phyloP scores from a whole-genome alignment of 2,329 filamentous ascomycete genomes.

The Ceratocystis alfenasii region DNA sequence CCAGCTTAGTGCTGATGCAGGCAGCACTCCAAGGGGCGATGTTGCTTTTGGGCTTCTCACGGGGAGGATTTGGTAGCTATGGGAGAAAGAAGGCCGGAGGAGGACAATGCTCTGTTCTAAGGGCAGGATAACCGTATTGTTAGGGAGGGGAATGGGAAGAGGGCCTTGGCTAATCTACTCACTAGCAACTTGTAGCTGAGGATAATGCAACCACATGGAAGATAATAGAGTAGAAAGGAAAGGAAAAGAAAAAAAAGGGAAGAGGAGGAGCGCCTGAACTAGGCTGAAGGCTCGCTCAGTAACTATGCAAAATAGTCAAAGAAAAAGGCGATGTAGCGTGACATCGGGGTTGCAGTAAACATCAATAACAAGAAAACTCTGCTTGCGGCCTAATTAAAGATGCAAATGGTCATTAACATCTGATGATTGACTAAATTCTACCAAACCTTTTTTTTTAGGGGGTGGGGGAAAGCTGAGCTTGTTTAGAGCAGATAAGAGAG shows the following conservation, averaged over 20 bases:
- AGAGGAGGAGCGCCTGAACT: background rate
- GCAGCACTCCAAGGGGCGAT: background rate
- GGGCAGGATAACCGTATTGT: too few species aligned
- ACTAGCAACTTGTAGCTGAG: too few species aligned
- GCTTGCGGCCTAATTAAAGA: constrained; percentile 1
- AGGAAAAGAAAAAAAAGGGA: background rate
- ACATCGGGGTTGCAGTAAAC: background rate
- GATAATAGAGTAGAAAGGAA: background rate
- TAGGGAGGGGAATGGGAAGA: too few species aligned
- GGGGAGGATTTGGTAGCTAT: background rate
- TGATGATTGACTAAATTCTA: background rate
- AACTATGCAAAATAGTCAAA: too few species aligned
- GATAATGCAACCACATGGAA: background rate
- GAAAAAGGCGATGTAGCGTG: too few species aligned
- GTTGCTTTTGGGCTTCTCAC: background rate
- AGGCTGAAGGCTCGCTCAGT: too few species aligned
- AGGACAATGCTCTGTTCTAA: background rate
- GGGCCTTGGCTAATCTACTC: too few species aligned
- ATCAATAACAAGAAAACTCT: background rate
- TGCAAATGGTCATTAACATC: background rate
- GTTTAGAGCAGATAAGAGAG: background rate
- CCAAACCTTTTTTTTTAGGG: background rate
- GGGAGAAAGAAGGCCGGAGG: background rate
- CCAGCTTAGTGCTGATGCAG: background rate
- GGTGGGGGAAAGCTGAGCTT: background rate